phyloP scores from a whole-genome alignment of 129 eudicot genomes.

The Lactuca sativa region DNA sequence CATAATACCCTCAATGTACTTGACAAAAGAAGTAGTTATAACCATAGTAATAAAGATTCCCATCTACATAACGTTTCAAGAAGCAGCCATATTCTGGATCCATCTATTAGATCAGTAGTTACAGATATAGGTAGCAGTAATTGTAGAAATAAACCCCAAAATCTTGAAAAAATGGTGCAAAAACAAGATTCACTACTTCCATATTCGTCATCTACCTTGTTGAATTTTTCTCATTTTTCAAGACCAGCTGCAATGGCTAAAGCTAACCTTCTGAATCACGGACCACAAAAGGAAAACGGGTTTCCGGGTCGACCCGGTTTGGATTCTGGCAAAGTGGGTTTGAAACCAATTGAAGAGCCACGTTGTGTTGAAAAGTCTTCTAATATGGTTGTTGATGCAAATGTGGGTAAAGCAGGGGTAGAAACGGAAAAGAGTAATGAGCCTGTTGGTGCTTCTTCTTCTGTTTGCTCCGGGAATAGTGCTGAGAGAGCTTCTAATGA shows the following conservation, averaged over 20 bases:
- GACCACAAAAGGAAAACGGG: constrained; percentile 34
- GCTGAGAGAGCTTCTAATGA: constrained; percentile 75
- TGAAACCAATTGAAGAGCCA: constrained; percentile 44
- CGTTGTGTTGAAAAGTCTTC: constrained; percentile 38
- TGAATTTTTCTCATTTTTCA: constrained; percentile 81
- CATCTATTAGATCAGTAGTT: constrained; percentile 56
- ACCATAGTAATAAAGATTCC: constrained; percentile 28
- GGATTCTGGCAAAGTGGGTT: constrained; percentile 31
- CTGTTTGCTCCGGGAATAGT: constrained; percentile 93
- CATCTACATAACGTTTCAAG: constrained; percentile 44
- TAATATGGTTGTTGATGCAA: constrained; percentile 34
- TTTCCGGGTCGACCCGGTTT: constrained; percentile 34
- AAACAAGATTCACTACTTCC: constrained; percentile 51
- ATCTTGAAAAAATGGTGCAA: constrained; percentile 32
- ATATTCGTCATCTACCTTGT: constrained; percentile 44
- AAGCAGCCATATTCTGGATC: constrained; percentile 38
- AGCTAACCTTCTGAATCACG: constrained; percentile 34
- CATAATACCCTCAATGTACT: constrained; percentile 33
- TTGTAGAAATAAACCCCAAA: constrained; percentile 29
- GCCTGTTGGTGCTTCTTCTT: constrained; percentile 72
- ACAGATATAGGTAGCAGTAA: constrained; percentile 43
- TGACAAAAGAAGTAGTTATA: constrained; percentile 42
- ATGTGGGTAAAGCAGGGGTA: constrained; percentile 28
- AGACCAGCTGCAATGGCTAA: constrained; percentile 58
- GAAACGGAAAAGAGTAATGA: constrained; percentile 52